Conservation (phyloP, 1,284 basidiomycete species). For the Ceratobasidium sp. region DNA sequence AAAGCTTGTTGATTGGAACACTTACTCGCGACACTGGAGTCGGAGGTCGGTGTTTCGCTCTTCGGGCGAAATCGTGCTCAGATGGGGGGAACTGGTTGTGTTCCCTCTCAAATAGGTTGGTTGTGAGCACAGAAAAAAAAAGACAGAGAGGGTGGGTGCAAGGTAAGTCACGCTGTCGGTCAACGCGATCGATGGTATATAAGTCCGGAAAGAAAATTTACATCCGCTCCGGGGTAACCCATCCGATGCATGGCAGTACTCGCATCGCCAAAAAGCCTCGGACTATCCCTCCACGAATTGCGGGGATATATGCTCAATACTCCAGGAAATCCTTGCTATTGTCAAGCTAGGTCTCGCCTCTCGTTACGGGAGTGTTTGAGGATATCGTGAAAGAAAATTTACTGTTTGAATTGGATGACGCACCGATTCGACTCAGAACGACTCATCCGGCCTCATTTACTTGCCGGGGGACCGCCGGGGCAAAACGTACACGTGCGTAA, state of each 20-base stretch:
- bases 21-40: constrained; percentile 81
- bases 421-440: constrained; percentile 22
- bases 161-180: background rate
- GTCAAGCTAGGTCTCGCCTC: background rate
- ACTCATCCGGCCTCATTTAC: no score
- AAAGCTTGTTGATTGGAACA: constrained; percentile 50
- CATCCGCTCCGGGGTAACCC: constrained; percentile 30
- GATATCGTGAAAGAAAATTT: no score
- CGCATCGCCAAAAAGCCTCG: constrained; percentile 22
- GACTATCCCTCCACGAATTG: constrained; percentile 7
- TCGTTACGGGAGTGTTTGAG: no score
- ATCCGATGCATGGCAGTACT: constrained; percentile 6
- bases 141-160: constrained; percentile 6
- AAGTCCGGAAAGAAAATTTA: constrained; percentile 13
- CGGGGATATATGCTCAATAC: background rate
- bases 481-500: no score
- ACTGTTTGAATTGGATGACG: constrained; percentile 5
- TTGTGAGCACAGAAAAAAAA: background rate
- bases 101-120: background rate
- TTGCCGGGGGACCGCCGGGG: no score
- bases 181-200: constrained; percentile 8
- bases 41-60: constrained; percentile 71
- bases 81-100: constrained; percentile 19
- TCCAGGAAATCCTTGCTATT: background rate
- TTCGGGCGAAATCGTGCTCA: constrained; percentile 51